These are phyloP conservation scores for Amaranthus palmeri DNA, from an alignment of 148 eudicot species.

Conservation along the genomic window DNA sequence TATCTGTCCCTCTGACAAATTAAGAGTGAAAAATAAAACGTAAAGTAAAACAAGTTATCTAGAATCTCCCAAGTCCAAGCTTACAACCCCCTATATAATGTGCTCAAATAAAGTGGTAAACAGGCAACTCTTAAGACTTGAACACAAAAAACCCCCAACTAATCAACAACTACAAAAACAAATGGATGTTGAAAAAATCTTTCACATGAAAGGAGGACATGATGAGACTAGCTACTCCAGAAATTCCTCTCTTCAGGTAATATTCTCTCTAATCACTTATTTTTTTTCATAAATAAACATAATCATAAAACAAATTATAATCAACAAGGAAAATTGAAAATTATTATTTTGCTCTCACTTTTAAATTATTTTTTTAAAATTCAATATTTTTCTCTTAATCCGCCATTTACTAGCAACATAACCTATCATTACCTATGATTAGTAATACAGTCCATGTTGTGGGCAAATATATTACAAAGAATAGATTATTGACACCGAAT, in stretches of 20 bases:
- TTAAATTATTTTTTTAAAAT: no score
- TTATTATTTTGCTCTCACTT: no score
- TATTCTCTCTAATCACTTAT: not conserved
- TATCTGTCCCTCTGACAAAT: no score
- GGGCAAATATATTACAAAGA: no score
- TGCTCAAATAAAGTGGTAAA: not conserved
- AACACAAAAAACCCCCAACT: not conserved
- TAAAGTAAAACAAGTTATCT: no score
- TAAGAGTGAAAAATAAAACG: no score
- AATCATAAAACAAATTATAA: not conserved
- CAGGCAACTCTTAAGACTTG: not conserved
- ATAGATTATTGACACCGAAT: no score
- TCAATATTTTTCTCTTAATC: no score
- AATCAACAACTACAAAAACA: not conserved
- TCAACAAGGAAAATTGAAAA: no score
- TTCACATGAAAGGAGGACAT: constrained; percentile 70
- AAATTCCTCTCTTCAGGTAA: constrained; percentile 72
- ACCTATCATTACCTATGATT: no score
- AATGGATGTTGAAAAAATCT: constrained; percentile 61
- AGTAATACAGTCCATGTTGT: no score
- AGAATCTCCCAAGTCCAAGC: not conserved
- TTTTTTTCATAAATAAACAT: not conserved
- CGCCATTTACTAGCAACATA: no score
- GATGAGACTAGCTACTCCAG: constrained; percentile 64
- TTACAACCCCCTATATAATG: not conserved